These are phyloP conservation scores for Ophiostoma perfectum DNA, from an alignment of 2,329 filamentous ascomycete species.

Conservation along the genomic window DNA sequence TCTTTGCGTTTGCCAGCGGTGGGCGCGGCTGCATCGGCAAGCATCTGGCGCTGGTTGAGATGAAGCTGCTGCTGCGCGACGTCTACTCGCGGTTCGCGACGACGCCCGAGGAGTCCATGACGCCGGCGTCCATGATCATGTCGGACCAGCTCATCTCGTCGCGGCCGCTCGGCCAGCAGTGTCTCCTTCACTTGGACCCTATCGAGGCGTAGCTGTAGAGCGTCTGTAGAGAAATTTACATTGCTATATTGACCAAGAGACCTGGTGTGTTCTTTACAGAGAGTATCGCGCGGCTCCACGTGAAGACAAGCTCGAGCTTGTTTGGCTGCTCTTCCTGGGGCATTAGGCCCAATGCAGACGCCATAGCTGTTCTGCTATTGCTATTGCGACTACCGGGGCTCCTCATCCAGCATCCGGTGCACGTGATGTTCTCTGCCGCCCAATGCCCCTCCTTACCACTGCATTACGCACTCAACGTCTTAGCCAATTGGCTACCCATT, in stretches of 20 bases:
- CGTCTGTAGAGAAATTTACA: background rate
- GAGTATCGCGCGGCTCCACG: too few species aligned
- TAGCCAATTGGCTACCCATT: background rate
- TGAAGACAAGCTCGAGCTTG: background rate
- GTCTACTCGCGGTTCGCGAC: constrained; percentile 57
- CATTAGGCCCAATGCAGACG: too few species aligned
- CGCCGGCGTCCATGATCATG: constrained; percentile 55
- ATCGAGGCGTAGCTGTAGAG: constrained; percentile 21
- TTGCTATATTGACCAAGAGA: background rate
- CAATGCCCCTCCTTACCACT: too few species aligned
- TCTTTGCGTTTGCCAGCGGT: constrained; percentile 62
- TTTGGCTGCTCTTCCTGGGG: background rate
- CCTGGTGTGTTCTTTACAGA: too few species aligned
- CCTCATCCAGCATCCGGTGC: too few species aligned
- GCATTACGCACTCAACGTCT: too few species aligned
- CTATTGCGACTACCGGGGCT: background rate
- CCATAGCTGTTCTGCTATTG: background rate
- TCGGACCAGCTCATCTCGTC: constrained; percentile 64
- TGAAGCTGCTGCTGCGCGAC: constrained; percentile 60
- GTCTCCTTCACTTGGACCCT: constrained; percentile 47
- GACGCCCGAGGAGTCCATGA: constrained; percentile 49
- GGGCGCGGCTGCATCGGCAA: constrained; percentile 62
- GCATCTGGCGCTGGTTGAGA: constrained; percentile 61
- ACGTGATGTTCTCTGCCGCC: background rate
- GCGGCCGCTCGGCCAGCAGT: constrained; percentile 55